Evolutionary conservation across 2,329 filamentous ascomycete species (phyloP).

Genomic region (Cladophialophora psammophila): DNA sequence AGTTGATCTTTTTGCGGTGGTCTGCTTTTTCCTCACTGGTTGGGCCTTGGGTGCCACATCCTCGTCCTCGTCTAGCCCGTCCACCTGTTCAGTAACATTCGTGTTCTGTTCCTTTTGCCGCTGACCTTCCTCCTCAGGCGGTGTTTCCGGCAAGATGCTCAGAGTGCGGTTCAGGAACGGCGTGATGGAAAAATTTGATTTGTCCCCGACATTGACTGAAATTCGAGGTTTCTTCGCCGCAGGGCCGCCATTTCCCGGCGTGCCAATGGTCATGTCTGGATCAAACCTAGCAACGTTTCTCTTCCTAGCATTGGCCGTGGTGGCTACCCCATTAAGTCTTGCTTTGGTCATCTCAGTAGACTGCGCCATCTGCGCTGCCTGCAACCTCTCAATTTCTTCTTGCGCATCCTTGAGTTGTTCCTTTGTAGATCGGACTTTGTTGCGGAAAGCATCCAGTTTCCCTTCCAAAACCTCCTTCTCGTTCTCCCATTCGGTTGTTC

Average conservation of each 20-base stretch:
- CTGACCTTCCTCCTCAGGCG: constrained; percentile 41
- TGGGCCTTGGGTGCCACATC: constrained; percentile 15
- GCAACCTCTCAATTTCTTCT: constrained; percentile 55
- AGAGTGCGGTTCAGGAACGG: constrained; percentile 84
- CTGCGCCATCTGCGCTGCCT: constrained; percentile 47
- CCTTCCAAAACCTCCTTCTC: constrained; percentile 72
- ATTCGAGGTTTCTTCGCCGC: constrained; percentile 66
- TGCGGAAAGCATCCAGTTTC: constrained; percentile 72
- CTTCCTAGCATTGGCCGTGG: constrained; percentile 46
- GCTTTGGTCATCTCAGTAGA: constrained; percentile 40
- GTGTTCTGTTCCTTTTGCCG: constrained; percentile 42
- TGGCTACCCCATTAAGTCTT: constrained; percentile 35
- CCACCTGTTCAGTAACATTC: constrained; percentile 23
- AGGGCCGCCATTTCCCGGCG: constrained; percentile 56
- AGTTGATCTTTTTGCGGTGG: constrained; percentile 16
- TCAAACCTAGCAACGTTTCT: constrained; percentile 54
- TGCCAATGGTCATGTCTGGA: constrained; percentile 58
- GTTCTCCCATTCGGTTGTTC: constrained; percentile 66
- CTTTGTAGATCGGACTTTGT: constrained; percentile 73
- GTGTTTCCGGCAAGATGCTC: constrained; percentile 60
- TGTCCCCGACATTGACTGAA: constrained; percentile 74
- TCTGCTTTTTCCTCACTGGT: constrained; percentile 18
- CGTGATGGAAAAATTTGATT: constrained; percentile 92
- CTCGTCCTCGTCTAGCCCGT: constrained; percentile 30
- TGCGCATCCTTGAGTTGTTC: constrained; percentile 74